phyloP scores from a whole-genome alignment of 2,329 filamentous ascomycete genomes.

The Diaporthe citrichinensis region DNA sequence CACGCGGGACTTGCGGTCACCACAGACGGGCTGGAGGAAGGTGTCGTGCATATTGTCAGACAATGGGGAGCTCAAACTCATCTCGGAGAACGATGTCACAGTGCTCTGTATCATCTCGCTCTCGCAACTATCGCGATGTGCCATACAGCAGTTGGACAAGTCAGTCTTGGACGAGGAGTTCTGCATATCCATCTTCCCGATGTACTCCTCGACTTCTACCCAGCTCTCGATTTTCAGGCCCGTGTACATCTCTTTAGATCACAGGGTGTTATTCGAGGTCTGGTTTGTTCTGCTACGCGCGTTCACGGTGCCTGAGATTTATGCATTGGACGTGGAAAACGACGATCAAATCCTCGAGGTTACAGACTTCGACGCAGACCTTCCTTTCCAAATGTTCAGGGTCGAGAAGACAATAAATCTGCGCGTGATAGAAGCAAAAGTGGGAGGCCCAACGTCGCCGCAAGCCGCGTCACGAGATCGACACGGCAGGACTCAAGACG shows the following conservation, averaged over 20 bases:
- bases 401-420: constrained; percentile 73
- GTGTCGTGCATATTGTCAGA: constrained; percentile 96
- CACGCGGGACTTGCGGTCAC: constrained; percentile 67
- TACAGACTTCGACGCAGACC: constrained; percentile 56
- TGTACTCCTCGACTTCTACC: constrained; percentile 83
- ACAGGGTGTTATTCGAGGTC: constrained; percentile 91
- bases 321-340: constrained; percentile 70
- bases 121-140: constrained; percentile 88
- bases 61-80: constrained; percentile 92
- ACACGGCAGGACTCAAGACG: constrained; percentile 54
- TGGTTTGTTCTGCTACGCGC: constrained; percentile 95
- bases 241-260: constrained; percentile 90
- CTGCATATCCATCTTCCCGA: constrained; percentile 95
- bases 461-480: constrained; percentile 51
- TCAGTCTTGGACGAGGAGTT: constrained; percentile 94
- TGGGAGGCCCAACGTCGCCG: constrained; percentile 57
- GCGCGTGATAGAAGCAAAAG: constrained; percentile 73
- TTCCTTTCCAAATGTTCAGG: constrained; percentile 67
- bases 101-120: constrained; percentile 88
- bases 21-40: constrained; percentile 80
- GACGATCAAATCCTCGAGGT: constrained; percentile 60
- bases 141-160: constrained; percentile 89
- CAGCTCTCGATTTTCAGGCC: constrained; percentile 85
- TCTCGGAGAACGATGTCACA: constrained; percentile 86
- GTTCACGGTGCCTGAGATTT: constrained; percentile 93